Conservation (phyloP, 129 eudicot genomes). For the Flaveria trinervia region DNA sequence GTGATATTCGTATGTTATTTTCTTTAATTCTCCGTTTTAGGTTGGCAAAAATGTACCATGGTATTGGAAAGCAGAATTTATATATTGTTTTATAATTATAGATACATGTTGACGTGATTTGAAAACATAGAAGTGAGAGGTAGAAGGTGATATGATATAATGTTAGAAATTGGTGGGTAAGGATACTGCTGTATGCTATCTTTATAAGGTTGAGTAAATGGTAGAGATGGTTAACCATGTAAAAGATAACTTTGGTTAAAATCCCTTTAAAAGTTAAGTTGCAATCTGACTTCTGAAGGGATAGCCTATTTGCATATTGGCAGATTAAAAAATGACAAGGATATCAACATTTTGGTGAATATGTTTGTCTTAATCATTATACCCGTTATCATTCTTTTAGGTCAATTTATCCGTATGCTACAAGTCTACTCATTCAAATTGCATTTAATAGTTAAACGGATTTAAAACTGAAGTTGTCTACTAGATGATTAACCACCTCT, state of each 20-base stretch:
- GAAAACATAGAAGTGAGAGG: background rate
- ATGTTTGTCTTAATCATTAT: background rate
- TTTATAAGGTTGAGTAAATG: background rate
- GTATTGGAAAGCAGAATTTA: slow-evolving; percentile 1
- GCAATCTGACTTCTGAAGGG: background rate
- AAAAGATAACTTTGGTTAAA: background rate
- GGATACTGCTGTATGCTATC: background rate
- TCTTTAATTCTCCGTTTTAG: background rate
- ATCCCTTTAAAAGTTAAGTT: background rate
- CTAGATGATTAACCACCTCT: background rate
- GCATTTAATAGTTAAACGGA: background rate
- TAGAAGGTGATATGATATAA: background rate
- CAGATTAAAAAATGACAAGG: background rate
- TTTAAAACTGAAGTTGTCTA: background rate
- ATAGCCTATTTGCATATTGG: background rate
- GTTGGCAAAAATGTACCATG: background rate
- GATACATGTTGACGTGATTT: background rate
- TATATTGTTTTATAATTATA: background rate
- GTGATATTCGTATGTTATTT: background rate
- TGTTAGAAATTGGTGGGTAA: background rate
- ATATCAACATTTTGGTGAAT: background rate
- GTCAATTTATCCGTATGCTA: background rate
- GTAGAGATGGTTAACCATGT: slow-evolving; percentile 7
- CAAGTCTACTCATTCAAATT: background rate
- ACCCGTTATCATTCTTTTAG: background rate